Conservation (phyloP, 345 rosid genomes). For the Chamaenerion angustifolium region DNA sequence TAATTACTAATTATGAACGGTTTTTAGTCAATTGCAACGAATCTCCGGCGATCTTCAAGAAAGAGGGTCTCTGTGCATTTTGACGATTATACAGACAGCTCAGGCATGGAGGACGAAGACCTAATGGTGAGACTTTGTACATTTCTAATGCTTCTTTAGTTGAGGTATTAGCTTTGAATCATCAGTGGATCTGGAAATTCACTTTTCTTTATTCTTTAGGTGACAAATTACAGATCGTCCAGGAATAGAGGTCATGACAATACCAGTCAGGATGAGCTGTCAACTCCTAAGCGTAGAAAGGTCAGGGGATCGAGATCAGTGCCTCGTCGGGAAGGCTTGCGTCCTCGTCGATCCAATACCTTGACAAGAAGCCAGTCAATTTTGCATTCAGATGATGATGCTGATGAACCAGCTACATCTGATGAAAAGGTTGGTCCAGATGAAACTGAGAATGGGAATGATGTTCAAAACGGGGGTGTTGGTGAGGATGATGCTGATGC, state of each 20-base stretch:
- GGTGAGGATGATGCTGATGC: constrained; percentile 37
- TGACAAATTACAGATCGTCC: constrained; percentile 38
- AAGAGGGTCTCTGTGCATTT: constrained; percentile 72
- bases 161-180: not conserved
- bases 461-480: constrained; percentile 44
- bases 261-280: constrained; percentile 43
- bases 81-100: constrained; percentile 73
- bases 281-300: constrained; percentile 46
- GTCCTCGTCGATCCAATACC: constrained; percentile 76
- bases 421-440: constrained; percentile 71
- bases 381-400: constrained; percentile 54
- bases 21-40: constrained; percentile 51
- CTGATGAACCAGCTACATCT: constrained; percentile 53
- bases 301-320: constrained; percentile 31
- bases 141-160: not conserved
- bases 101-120: constrained; percentile 92
- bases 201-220: constrained; percentile 25
- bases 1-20: constrained; percentile 8
- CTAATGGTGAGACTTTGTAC: constrained; percentile 55
- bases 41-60: constrained; percentile 93
- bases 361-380: constrained; percentile 33
- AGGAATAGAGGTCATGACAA: constrained; percentile 48
- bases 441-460: constrained; percentile 66
- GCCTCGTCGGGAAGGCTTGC: constrained; percentile 97
- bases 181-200: constrained; percentile 1